Conservation (phyloP, 495 filamentous ascomycete genomes). For the Penicillium egyptiacum region DNA sequence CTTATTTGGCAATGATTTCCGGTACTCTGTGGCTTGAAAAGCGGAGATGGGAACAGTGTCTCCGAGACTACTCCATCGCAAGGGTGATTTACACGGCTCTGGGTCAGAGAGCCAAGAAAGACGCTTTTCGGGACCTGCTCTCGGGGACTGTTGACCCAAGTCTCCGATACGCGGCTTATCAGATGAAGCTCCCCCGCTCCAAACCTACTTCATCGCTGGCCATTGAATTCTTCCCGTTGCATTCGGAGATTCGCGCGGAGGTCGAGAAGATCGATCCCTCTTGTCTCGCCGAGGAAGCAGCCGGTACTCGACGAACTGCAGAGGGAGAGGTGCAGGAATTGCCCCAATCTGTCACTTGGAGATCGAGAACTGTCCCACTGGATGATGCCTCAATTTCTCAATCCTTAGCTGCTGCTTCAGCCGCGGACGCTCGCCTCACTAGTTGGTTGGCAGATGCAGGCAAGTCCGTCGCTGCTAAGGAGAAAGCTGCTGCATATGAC, state of each 20-base stretch:
- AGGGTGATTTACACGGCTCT: conserved; percentile 81
- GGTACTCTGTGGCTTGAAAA: conserved; percentile 83
- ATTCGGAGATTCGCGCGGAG: conserved; percentile 59
- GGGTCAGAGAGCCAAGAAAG: conserved; percentile 59
- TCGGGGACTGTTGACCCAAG: conserved; percentile 87
- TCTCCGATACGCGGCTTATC: conserved; percentile 91
- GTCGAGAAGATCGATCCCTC: conserved; percentile 73
- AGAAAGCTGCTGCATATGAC: conserved; percentile 81
- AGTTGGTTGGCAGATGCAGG: conserved; percentile 43
- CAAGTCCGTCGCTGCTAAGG: conserved; percentile 46
- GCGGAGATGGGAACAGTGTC: conserved; percentile 77
- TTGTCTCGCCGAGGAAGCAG: conserved; percentile 62
- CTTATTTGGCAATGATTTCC: conserved; percentile 71
- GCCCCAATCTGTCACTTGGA: conserved; percentile 82
- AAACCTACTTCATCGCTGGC: conserved; percentile 76
- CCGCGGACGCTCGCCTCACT: conserved; percentile 54
- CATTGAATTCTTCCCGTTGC: conserved; percentile 66
- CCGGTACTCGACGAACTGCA: conserved; percentile 54
- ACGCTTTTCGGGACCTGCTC: conserved; percentile 81
- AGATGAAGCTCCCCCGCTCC: conserved; percentile 79
- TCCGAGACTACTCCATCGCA: conserved; percentile 71
- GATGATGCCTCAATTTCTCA: conserved; percentile 91
- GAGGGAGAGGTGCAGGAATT: conserved; percentile 54
- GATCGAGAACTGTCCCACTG: conserved; percentile 79
- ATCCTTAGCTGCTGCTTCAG: conserved; percentile 59